These are phyloP conservation scores for Nepenthes alata DNA, from an alignment of 179 eudicot genomes.

Conservation along the genomic window DNA sequence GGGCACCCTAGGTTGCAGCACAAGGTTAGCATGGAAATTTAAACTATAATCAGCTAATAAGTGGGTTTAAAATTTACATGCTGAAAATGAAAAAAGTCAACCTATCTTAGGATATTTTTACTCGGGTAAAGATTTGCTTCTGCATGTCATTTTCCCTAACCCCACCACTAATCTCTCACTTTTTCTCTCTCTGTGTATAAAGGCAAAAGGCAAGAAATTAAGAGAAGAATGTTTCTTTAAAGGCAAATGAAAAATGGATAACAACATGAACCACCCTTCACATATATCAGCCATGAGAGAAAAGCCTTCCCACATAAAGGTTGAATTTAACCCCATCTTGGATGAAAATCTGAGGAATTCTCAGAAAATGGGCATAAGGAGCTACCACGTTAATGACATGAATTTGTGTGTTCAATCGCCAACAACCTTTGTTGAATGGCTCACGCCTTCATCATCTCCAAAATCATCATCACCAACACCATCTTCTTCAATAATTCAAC, in stretches of 20 bases:
- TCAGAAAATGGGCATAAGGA: not conserved
- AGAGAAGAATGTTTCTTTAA: conserved; percentile 4
- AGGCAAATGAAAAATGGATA: conserved; percentile 13
- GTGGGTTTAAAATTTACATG: too few species aligned
- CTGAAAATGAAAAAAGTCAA: not conserved
- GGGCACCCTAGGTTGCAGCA: too few species aligned
- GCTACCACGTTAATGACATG: conserved; percentile 14
- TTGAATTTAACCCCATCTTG: not conserved
- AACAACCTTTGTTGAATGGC: conserved; percentile 54
- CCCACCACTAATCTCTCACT: conserved; percentile 33
- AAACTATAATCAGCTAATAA: too few species aligned
- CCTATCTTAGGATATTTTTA: conserved; percentile 48
- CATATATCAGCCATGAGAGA: conserved; percentile 5
- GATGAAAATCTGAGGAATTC: conserved; percentile 3
- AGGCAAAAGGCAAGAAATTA: conserved; percentile 6
- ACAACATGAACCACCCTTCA: conserved; percentile 19
- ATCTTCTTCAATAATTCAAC: conserved; percentile 11
- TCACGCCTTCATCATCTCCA: conserved; percentile 24
- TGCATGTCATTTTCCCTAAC: conserved; percentile 39
- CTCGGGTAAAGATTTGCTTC: conserved; percentile 15
- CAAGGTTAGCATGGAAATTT: too few species aligned
- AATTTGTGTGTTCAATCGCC: conserved; percentile 44
- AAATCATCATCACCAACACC: conserved; percentile 15
- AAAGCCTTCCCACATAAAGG: conserved; percentile 23
- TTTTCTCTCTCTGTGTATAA: conserved; percentile 9